These are phyloP conservation scores for Cinchona pubescens DNA, from an alignment of 257 asterid genomes.

Conservation along the genomic window DNA sequence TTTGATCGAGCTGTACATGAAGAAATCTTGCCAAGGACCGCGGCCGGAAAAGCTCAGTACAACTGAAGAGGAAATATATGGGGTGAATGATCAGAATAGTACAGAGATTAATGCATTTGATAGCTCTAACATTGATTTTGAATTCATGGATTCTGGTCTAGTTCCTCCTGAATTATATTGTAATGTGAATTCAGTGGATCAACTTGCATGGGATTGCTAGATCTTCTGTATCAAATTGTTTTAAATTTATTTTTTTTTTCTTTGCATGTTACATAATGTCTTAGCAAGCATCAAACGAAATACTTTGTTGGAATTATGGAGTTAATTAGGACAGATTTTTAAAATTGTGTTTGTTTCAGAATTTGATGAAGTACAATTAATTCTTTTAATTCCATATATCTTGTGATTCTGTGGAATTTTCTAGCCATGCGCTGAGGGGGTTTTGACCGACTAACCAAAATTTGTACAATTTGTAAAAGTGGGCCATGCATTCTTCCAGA, in stretches of 20 bases:
- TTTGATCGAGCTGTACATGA: conserved; percentile 13
- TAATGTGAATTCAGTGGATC: conserved; percentile 43
- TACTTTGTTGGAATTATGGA: not conserved
- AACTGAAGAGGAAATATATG: conserved; percentile 16
- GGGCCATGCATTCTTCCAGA: not conserved
- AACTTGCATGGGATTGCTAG: conserved; percentile 63
- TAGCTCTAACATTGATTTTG: conserved; percentile 44
- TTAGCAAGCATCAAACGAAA: not conserved
- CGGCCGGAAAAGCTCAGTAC: conserved; percentile 19
- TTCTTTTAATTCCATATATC: not conserved
- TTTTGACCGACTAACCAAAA: not conserved
- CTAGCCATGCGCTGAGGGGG: not conserved
- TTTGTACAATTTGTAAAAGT: not conserved
- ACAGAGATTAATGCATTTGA: conserved; percentile 30
- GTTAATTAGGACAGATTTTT: not conserved
- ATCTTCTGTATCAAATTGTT: not conserved
- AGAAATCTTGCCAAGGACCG: too few species aligned
- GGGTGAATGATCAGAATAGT: conserved; percentile 8
- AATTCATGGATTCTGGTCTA: conserved; percentile 51
- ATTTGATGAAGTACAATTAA: not conserved
- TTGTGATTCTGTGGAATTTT: not conserved
- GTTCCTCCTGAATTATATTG: conserved; percentile 40
- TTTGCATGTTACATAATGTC: not conserved
- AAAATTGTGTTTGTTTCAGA: not conserved
- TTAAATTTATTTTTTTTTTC: not conserved